Conservation (phyloP, 176 grass and related monocot species). For the maize (Zea mays) region Zm-B73-REFERENCE-NAM-5.0 NC_050097.1:3859501-3860000, state of each 20-base stretch:
- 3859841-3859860: neutral
- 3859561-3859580: too few relatives aligned
- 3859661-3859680: too few relatives aligned
- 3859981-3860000: conserved; percentile 26
- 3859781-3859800: too few relatives aligned
- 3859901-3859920: conserved; percentile 1
- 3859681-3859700: neutral
- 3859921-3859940: neutral
- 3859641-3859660: neutral
- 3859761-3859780: neutral
- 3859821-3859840: neutral
- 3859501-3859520: conserved; percentile 18
- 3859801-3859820: conserved; percentile 1
- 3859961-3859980: conserved; percentile 10
- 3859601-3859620: too few relatives aligned
- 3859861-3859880: conserved; percentile 12
- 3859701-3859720: neutral
- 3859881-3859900: neutral
- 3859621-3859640: too few relatives aligned
- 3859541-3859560: too few relatives aligned
- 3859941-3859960: neutral
- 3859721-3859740: too few relatives aligned
- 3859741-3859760: too few relatives aligned
- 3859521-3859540: neutral
- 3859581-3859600: too few relatives aligned